phyloP scores from a whole-genome alignment of 176 grass and related monocot species.

The Echinochloa phyllopogon region DNA sequence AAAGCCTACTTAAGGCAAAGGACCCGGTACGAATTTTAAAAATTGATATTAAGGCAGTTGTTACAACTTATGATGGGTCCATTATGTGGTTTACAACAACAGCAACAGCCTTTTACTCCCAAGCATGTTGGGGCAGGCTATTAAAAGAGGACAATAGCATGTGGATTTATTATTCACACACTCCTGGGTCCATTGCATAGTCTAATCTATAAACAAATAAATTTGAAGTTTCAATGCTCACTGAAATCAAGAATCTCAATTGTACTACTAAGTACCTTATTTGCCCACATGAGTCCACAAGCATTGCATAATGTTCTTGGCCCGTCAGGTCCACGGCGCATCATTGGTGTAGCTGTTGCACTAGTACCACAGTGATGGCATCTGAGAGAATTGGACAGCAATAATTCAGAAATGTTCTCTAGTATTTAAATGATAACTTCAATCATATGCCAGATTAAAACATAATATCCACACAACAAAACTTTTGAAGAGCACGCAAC shows the following conservation, averaged over 20 bases:
- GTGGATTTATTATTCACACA: neutral
- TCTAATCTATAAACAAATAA: constrained; percentile 29
- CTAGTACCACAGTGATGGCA: constrained; percentile 91
- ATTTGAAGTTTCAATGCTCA: constrained; percentile 9
- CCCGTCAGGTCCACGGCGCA: constrained; percentile 95
- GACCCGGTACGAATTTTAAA: neutral
- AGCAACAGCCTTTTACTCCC: neutral
- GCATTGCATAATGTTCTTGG: constrained; percentile 98
- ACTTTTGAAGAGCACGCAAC: neutral
- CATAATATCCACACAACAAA: neutral
- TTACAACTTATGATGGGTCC: constrained; percentile 7
- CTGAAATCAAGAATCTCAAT: constrained; percentile 20
- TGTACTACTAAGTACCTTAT: constrained; percentile 66
- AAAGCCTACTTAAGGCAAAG: neutral
- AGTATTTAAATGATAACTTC: neutral
- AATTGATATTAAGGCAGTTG: neutral
- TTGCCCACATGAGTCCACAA: constrained; percentile 99
- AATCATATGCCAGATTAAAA: neutral
- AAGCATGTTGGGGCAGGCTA: neutral
- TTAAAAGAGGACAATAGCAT: neutral
- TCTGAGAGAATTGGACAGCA: constrained; percentile 50
- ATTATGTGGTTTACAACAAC: constrained; percentile 16
- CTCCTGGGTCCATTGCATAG: constrained; percentile 18
- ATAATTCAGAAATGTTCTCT: constrained; percentile 15
- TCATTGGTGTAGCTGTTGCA: constrained; percentile 87